A percentile compares a stretch with the other conserved stretches of the same genome.
These are phyloP conservation scores for Eucalyptus rudis DNA, from an alignment of 345 rosid species.

Conservation along the genomic window DNA sequence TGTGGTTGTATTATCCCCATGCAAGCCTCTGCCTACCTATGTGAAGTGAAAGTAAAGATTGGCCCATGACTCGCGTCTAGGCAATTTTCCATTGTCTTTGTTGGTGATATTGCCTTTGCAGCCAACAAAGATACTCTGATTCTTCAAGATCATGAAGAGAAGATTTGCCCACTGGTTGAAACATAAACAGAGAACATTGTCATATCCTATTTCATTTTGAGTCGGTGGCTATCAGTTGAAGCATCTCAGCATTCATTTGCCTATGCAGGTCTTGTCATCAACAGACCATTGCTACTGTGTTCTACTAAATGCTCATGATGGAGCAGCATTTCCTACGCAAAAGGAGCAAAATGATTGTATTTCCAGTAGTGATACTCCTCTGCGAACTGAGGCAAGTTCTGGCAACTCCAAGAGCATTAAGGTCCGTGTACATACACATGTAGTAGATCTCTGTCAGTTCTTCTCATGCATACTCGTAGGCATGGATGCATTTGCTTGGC, in stretches of 20 bases:
- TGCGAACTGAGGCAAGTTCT: constrained; percentile 11
- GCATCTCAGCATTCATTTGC: not conserved
- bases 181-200: not conserved
- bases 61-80: not conserved
- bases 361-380: constrained; percentile 23
- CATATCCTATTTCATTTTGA: not conserved
- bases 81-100: not conserved
- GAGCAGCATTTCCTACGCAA: constrained; percentile 81
- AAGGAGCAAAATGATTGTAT: constrained; percentile 27
- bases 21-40: not conserved
- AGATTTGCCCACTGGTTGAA: not conserved
- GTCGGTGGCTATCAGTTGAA: not conserved
- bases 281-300: constrained; percentile 91
- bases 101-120: not conserved
- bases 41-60: not conserved
- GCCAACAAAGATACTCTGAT: not conserved
- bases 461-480: not conserved
- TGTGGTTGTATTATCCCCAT: not conserved
- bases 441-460: not conserved
- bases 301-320: constrained; percentile 84
- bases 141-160: not conserved
- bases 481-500: not conserved
- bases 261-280: constrained; percentile 70
- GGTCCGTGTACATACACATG: constrained; percentile 19
- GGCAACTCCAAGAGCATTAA: constrained; percentile 41